Percentiles rank a stretch among this genome's conserved stretches.
phyloP scores from a whole-genome alignment of 164 flowering plant genomes.

The Euptelea pleiosperma region DNA sequence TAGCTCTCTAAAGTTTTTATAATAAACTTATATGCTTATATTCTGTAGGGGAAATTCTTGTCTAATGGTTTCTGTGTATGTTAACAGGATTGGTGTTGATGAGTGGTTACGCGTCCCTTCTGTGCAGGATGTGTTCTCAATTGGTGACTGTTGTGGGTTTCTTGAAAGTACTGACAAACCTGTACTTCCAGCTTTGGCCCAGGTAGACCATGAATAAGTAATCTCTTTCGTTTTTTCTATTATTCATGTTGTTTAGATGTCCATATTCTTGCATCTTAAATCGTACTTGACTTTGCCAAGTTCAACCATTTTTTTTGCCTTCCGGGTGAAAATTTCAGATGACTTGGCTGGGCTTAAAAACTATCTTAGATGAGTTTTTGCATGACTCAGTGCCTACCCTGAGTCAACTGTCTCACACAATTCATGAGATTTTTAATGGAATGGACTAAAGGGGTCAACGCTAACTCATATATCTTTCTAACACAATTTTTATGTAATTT shows the following conservation, averaged over 20 bases:
- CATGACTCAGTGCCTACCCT: too few species aligned
- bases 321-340: too few species aligned
- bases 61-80: slow-evolving; percentile 9
- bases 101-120: slow-evolving; percentile 94
- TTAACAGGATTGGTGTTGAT: slow-evolving; percentile 81
- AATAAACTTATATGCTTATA: not conserved
- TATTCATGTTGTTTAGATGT: slow-evolving; percentile 4
- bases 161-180: slow-evolving; percentile 86
- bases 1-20: slow-evolving; percentile 2
- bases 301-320: too few species aligned
- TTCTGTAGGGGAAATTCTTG: not conserved
- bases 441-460: too few species aligned
- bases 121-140: slow-evolving; percentile 71
- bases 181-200: slow-evolving; percentile 92
- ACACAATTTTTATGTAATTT: too few species aligned
- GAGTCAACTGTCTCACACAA: too few species aligned
- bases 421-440: too few species aligned
- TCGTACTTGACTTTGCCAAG: too few species aligned
- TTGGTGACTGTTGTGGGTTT: slow-evolving; percentile 94
- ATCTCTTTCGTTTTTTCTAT: not conserved
- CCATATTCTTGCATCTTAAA: too few species aligned
- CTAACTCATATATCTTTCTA: too few species aligned
- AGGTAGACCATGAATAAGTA: slow-evolving; percentile 37
- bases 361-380: too few species aligned
- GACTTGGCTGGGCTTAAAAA: too few species aligned